phyloP scores from a whole-genome alignment of 306 rosid genomes.

The Castanea crenata region DNA sequence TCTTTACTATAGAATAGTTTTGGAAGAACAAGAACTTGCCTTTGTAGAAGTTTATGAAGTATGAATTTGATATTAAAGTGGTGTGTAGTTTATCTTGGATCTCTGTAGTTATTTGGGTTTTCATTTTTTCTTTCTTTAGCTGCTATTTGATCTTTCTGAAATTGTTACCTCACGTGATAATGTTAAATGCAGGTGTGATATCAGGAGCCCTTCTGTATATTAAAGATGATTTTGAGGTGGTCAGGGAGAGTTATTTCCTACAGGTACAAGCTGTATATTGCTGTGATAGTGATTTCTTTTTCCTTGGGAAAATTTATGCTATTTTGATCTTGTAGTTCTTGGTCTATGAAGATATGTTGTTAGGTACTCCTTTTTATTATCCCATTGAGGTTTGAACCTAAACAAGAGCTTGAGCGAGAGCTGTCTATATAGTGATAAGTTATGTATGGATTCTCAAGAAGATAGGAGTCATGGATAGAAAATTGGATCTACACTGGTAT shows the following conservation, averaged over 20 bases:
- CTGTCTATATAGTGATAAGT: background rate
- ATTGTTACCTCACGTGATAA: background rate
- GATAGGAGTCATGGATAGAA: background rate
- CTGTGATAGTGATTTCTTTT: background rate
- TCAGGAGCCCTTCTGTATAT: constrained; percentile 58
- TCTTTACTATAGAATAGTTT: background rate
- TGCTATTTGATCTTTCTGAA: background rate
- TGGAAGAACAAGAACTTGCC: no score
- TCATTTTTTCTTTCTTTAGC: background rate
- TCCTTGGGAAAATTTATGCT: background rate
- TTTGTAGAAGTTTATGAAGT: background rate
- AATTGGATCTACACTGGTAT: background rate
- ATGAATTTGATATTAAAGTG: background rate
- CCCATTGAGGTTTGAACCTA: background rate
- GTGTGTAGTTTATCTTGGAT: background rate
- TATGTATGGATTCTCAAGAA: background rate
- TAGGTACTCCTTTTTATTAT: background rate
- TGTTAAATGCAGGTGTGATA: constrained; percentile 47
- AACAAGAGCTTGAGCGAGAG: background rate
- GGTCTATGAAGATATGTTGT: background rate
- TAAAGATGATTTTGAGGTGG: constrained; percentile 58
- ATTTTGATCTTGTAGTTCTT: background rate
- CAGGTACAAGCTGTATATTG: constrained; percentile 34
- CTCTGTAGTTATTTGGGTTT: background rate
- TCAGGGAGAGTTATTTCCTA: constrained; percentile 45